Conservation (phyloP, 1,139 yeast species). For the Nadsonia commutata region DNA sequence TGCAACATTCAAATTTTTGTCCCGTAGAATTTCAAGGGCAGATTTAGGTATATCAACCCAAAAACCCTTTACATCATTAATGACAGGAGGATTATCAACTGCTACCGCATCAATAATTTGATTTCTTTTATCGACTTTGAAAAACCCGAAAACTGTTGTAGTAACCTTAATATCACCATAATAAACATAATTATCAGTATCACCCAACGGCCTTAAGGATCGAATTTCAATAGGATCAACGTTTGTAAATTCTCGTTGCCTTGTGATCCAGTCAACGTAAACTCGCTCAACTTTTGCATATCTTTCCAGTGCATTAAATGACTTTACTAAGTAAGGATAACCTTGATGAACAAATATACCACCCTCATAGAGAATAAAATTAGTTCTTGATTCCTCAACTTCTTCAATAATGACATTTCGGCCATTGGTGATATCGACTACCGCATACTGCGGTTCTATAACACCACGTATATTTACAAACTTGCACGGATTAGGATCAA, state of each 20-base stretch:
- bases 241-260: constrained; percentile 83
- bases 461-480: constrained; percentile 60
- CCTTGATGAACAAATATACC: constrained; percentile 94
- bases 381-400: constrained; percentile 78
- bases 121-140: constrained; percentile 62
- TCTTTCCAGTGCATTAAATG: constrained; percentile 58
- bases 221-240: constrained; percentile 51
- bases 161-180: constrained; percentile 64
- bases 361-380: constrained; percentile 88
- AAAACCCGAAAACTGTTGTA: constrained; percentile 77
- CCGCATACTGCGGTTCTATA: constrained; percentile 69
- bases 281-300: constrained; percentile 79
- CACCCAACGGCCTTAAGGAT: neutral
- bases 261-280: constrained; percentile 85
- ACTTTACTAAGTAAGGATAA: constrained; percentile 68
- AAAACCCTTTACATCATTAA: constrained; percentile 56
- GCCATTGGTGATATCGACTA: constrained; percentile 70
- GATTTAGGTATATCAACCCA: constrained; percentile 75
- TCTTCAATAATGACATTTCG: constrained; percentile 71
- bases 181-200: constrained; percentile 20
- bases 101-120: constrained; percentile 85
- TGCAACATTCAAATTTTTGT: constrained; percentile 51
- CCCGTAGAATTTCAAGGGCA: constrained; percentile 43
- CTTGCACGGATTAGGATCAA: constrained; percentile 35
- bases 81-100: constrained; percentile 75